Conservation (phyloP, 305 asterid genomes). For the Fraxinus floribunda region DNA sequence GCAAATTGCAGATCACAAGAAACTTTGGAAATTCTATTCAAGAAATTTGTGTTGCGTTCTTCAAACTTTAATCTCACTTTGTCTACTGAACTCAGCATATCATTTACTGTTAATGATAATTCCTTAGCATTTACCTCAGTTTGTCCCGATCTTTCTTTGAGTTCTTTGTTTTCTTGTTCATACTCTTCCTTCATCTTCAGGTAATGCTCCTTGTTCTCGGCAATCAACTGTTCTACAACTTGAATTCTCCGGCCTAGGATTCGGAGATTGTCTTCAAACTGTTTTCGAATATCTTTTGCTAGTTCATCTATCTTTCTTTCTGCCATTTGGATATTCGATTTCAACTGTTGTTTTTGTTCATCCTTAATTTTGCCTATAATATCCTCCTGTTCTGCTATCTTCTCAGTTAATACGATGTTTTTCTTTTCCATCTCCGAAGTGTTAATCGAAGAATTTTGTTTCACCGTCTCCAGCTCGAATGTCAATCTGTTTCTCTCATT, state of each 20-base stretch:
- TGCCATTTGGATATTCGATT: slow-evolving; percentile 22
- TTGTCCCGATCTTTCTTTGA: slow-evolving; percentile 29
- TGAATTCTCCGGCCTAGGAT: slow-evolving; percentile 40
- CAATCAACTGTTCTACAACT: slow-evolving; percentile 43
- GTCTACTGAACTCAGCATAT: slow-evolving; percentile 49
- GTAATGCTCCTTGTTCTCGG: slow-evolving; percentile 38
- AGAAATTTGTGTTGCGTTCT: slow-evolving; percentile 48
- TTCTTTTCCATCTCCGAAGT: slow-evolving; percentile 20
- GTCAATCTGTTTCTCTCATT: slow-evolving; percentile 24
- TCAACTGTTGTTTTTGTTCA: slow-evolving; percentile 26
- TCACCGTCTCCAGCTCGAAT: slow-evolving; percentile 18
- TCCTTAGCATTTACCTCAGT: slow-evolving; percentile 36
- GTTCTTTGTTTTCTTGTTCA: slow-evolving; percentile 38
- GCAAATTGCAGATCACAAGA: slow-evolving; percentile 67
- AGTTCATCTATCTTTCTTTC: slow-evolving; percentile 40
- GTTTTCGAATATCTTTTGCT: slow-evolving; percentile 39
- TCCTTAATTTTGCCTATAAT: slow-evolving; percentile 11
- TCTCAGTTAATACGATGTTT: slow-evolving; percentile 22
- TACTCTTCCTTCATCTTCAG: slow-evolving; percentile 28
- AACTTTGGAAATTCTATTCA: slow-evolving; percentile 68
- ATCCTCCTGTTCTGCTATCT: slow-evolving; percentile 17
- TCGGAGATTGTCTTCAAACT: slow-evolving; percentile 36
- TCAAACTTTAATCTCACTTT: slow-evolving; percentile 49
- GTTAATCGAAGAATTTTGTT: slow-evolving; percentile 18
- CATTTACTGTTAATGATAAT: slow-evolving; percentile 47